phyloP scores from a whole-genome alignment of 768 basidiomycete genomes.

The Clitopilus hobsonii region DNA sequence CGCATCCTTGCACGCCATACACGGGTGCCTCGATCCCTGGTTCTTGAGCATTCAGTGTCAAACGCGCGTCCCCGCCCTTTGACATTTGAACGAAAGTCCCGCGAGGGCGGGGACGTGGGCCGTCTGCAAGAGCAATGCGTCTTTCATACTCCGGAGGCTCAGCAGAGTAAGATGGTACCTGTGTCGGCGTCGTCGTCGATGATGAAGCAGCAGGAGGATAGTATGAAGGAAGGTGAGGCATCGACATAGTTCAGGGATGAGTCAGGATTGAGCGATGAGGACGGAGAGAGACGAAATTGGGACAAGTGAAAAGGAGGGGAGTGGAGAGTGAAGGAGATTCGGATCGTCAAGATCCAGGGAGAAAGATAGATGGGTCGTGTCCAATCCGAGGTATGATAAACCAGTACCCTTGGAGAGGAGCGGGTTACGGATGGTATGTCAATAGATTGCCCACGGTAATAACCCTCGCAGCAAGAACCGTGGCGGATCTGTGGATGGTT shows the following conservation, averaged over 20 bases:
- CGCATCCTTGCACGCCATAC: conserved; percentile 45
- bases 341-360: background rate
- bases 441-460: background rate
- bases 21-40: conserved; percentile 46
- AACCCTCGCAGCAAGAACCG: background rate
- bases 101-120: conserved; percentile 31
- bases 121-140: conserved; percentile 42
- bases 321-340: background rate
- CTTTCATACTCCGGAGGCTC: conserved; percentile 52
- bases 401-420: background rate
- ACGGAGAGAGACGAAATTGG: background rate
- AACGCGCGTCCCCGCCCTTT: conserved; percentile 38
- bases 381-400: background rate
- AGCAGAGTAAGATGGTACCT: conserved; percentile 38
- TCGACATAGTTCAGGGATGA: conserved; percentile 37
- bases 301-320: background rate
- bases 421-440: background rate
- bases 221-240: conserved; percentile 50
- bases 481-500: background rate
- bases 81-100: conserved; percentile 57
- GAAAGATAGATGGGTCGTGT: background rate
- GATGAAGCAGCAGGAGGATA: conserved; percentile 25
- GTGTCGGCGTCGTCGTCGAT: conserved; percentile 29
- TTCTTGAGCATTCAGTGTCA: conserved; percentile 52
- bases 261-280: background rate